These are phyloP conservation scores for Sporobolomyces pararoseus DNA, from an alignment of 768 basidiomycete genomes.

Conservation along the genomic window DNA sequence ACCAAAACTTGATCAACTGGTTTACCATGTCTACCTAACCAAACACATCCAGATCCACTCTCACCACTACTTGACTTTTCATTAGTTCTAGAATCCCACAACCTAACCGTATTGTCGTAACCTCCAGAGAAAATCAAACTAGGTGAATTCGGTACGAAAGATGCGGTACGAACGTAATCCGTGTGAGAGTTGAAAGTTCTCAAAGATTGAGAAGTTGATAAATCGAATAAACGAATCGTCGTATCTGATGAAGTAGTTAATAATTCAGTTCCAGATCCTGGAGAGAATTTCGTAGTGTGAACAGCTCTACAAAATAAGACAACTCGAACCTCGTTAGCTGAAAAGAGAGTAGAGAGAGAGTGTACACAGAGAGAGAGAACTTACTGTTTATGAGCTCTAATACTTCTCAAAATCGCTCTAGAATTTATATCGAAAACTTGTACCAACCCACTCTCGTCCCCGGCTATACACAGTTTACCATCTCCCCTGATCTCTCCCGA, in stretches of 20 bases:
- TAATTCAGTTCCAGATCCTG: slow-evolving; percentile 68
- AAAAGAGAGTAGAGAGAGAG: background rate
- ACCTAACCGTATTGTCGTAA: slow-evolving; percentile 83
- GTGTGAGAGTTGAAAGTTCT: slow-evolving; percentile 79
- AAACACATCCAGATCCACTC: slow-evolving; percentile 76
- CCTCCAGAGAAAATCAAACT: slow-evolving; percentile 85
- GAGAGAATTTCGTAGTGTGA: slow-evolving; percentile 88
- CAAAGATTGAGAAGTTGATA: slow-evolving; percentile 69
- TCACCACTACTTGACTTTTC: too few relatives aligned
- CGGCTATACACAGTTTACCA: slow-evolving; percentile 90
- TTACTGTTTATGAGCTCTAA: slow-evolving; percentile 85
- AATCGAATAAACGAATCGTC: slow-evolving; percentile 89
- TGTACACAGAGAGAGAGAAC: slow-evolving; percentile 32
- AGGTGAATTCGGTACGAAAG: slow-evolving; percentile 76
- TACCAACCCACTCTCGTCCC: slow-evolving; percentile 87
- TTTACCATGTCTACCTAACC: slow-evolving; percentile 60
- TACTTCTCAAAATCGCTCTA: slow-evolving; percentile 83
- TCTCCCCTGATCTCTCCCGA: slow-evolving; percentile 83
- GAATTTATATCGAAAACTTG: slow-evolving; percentile 90
- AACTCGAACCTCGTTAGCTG: background rate
- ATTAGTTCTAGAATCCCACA: slow-evolving; percentile 69
- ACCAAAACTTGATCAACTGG: slow-evolving; percentile 91
- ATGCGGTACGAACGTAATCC: slow-evolving; percentile 93
- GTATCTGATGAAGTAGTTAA: slow-evolving; percentile 96
- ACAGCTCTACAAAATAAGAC: slow-evolving; percentile 62